A percentile compares a stretch with the other conserved stretches of the same genome.
These are phyloP conservation scores for Alternaria brassicae DNA, from an alignment of 2,329 filamentous ascomycete species.

Conservation along the genomic window DNA sequence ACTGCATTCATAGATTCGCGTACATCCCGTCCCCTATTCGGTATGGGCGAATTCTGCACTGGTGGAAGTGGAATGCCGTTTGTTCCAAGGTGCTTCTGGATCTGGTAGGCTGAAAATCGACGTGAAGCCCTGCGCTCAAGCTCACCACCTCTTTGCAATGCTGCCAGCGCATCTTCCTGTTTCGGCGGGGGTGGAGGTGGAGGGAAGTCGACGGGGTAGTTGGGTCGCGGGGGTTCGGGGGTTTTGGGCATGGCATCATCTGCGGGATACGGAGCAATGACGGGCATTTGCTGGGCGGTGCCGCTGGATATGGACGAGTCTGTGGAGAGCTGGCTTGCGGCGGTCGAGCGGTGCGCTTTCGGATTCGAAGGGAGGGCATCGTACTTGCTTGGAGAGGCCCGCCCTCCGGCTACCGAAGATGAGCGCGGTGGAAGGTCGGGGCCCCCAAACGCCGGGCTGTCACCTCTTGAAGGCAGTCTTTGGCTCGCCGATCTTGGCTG, in stretches of 20 bases:
- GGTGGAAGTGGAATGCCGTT: conserved; percentile 85
- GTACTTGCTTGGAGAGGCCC: conserved; percentile 54
- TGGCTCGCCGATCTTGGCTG: conserved; percentile 53
- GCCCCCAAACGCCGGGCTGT: conserved; percentile 51
- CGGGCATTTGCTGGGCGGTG: conserved; percentile 77
- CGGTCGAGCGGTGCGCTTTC: conserved; percentile 43
- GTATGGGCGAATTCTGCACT: conserved; percentile 77
- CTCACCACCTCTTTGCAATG: conserved; percentile 89
- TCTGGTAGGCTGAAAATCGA: conserved; percentile 95
- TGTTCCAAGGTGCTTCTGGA: conserved; percentile 89
- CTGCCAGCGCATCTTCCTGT: conserved; percentile 87
- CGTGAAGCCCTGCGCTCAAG: conserved; percentile 90
- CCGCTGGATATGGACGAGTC: conserved; percentile 73
- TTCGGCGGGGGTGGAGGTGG: conserved; percentile 82
- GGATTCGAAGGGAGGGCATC: conserved; percentile 48
- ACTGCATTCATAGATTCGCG: conserved; percentile 83
- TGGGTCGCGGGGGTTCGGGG: conserved; percentile 46
- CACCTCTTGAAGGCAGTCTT: conserved; percentile 51
- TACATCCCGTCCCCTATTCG: conserved; percentile 83
- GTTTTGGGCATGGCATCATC: conserved; percentile 59
- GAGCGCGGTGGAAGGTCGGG: conserved; percentile 58
- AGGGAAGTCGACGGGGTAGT: conserved; percentile 64
- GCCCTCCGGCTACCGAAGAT: conserved; percentile 55
- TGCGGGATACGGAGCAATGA: conserved; percentile 75
- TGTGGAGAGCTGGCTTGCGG: conserved; percentile 43